Evolutionary conservation across 169 alveolate species (phyloP).

Genomic region (Hepatocystis sp.): DNA sequence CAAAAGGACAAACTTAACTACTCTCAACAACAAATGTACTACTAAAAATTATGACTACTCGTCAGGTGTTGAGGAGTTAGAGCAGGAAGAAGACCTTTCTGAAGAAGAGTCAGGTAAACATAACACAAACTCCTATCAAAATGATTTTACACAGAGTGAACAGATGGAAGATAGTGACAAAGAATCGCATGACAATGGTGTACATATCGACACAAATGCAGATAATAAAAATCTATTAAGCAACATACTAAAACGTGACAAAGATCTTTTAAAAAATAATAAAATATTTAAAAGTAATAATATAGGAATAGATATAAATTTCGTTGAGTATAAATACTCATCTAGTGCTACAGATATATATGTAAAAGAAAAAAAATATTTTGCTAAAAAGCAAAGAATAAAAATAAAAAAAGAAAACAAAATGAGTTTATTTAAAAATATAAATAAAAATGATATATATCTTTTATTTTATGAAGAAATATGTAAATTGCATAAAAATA

Average conservation of each 20-base stretch:
- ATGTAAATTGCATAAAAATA: constrained; percentile 31
- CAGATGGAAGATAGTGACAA: background rate
- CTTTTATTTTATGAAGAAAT: constrained; percentile 52
- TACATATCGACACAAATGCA: background rate
- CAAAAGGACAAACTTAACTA: background rate
- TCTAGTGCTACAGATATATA: constrained; percentile 56
- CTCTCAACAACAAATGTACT: constrained; percentile 11
- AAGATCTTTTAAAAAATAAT: constrained; percentile 8
- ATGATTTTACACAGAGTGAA: background rate
- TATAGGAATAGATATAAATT: background rate
- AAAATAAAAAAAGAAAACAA: constrained; percentile 58
- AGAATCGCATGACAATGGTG: background rate
- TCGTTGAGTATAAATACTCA: constrained; percentile 43
- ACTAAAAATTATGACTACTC: constrained; percentile 10
- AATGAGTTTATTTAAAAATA: constrained; percentile 67
- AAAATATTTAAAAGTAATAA: background rate
- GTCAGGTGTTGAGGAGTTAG: constrained; percentile 10
- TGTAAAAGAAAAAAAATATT: constrained; percentile 47
- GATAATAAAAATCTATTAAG: constrained; percentile 13
- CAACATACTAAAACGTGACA: too few species aligned
- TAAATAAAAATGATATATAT: constrained; percentile 65
- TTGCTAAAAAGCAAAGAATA: constrained; percentile 46
- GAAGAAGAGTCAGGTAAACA: too few species aligned
- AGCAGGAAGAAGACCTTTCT: background rate
- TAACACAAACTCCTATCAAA: too few species aligned